These are phyloP conservation scores for Penicillium polonicum DNA, from an alignment of 2,329 filamentous ascomycete genomes.

Conservation along the genomic window DNA sequence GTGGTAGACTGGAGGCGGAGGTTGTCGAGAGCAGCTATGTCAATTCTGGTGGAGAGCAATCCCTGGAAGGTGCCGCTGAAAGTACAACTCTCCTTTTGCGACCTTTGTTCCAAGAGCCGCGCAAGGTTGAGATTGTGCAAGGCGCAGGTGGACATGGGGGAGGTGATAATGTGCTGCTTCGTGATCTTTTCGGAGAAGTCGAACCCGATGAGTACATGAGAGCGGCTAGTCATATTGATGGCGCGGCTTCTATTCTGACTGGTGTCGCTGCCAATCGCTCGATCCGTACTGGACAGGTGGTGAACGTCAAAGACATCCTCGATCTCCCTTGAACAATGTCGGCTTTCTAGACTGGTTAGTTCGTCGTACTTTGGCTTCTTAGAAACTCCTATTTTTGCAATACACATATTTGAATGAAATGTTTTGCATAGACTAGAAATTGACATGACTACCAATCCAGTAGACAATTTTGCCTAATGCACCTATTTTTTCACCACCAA, in stretches of 20 bases:
- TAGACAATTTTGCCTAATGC: not conserved
- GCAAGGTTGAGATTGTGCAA: conserved; percentile 54
- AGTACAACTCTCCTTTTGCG: conserved; percentile 42
- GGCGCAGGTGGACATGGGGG: conserved; percentile 59
- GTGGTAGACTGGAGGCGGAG: conserved; percentile 59
- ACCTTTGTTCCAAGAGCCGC: conserved; percentile 57
- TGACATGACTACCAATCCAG: not conserved
- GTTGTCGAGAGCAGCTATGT: conserved; percentile 62
- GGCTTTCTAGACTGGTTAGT: not conserved
- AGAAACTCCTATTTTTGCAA: not conserved
- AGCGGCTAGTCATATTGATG: conserved; percentile 59
- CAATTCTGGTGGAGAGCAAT: conserved; percentile 56
- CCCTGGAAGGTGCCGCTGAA: conserved; percentile 32
- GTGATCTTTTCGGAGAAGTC: conserved; percentile 56
- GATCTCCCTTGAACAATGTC: not conserved
- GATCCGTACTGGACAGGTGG: conserved; percentile 56
- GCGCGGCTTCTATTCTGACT: conserved; percentile 59
- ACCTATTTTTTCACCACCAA: not conserved
- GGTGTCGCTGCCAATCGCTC: conserved; percentile 61
- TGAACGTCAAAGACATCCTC: conserved; percentile 53
- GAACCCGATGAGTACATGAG: conserved; percentile 51
- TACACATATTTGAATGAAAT: not conserved
- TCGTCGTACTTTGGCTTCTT: not conserved
- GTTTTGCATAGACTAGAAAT: not conserved
- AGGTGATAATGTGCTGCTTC: conserved; percentile 57